phyloP scores from a whole-genome alignment of 2,329 filamentous ascomycete genomes.

The Aspergillus puulaauensis region DNA sequence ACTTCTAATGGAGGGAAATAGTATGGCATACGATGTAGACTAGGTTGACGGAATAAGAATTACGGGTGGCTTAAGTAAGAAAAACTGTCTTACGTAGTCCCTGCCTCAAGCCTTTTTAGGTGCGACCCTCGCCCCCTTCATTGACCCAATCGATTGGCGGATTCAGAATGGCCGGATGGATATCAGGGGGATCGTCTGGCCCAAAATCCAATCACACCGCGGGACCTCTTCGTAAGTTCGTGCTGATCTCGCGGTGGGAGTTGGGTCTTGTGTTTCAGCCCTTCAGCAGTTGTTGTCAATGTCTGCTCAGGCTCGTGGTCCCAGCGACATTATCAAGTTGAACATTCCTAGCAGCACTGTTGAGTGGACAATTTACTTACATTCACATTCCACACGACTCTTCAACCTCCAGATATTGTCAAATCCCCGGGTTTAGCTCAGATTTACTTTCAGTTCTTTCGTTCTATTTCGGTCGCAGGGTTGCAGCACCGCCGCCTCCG shows the following conservation, averaged over 20 bases:
- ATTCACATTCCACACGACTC: neutral
- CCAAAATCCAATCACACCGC: conserved; percentile 1
- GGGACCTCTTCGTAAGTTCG: neutral
- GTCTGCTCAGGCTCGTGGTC: neutral
- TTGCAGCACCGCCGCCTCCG: conserved; percentile 16
- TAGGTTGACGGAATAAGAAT: neutral
- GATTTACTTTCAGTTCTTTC: neutral
- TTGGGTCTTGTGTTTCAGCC: neutral
- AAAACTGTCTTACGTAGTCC: neutral
- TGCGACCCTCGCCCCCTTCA: neutral
- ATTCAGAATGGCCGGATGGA: neutral
- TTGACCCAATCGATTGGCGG: neutral
- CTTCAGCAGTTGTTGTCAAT: neutral
- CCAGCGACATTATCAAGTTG: neutral
- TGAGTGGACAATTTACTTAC: neutral
- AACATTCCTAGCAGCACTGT: neutral
- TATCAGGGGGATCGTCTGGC: conserved; percentile 4
- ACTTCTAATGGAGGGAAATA: neutral
- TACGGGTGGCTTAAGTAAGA: neutral
- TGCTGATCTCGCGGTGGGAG: neutral
- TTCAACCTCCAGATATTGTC: neutral
- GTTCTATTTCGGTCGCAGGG: conserved; percentile 2
- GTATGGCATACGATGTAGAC: neutral
- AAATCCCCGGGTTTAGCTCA: neutral
- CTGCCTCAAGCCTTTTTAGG: neutral